These are phyloP conservation scores for Suillus subaureus DNA, from an alignment of 768 basidiomycete species.

Conservation along the genomic window DNA sequence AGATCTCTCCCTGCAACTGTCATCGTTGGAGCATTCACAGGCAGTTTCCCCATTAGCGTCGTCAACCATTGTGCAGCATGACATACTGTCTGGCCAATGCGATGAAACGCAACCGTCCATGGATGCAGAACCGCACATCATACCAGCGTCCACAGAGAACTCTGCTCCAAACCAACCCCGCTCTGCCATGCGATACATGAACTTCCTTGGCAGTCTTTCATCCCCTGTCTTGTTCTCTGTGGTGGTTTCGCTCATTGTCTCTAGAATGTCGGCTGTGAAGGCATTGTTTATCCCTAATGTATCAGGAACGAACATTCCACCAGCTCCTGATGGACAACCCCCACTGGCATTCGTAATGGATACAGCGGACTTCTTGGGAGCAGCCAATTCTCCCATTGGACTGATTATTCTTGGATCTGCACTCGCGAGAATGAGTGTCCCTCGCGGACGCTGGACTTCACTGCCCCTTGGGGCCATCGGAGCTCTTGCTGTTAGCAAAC, in stretches of 20 bases:
- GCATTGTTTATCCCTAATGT: conserved; percentile 57
- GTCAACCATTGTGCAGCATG: conserved; percentile 13
- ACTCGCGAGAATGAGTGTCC: conserved; percentile 60
- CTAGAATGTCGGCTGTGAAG: conserved; percentile 58
- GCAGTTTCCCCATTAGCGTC: neutral
- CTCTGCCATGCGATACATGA: neutral
- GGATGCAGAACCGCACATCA: neutral
- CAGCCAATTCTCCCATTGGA: conserved; percentile 63
- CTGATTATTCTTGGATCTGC: conserved; percentile 64
- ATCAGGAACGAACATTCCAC: conserved; percentile 43
- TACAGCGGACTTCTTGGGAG: conserved; percentile 59
- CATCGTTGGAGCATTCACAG: neutral
- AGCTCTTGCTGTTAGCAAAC: conserved; percentile 53
- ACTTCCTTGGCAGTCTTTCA: conserved; percentile 41
- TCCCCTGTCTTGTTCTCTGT: conserved; percentile 56
- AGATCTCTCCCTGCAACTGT: neutral
- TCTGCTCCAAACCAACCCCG: neutral
- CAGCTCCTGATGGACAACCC: conserved; percentile 67
- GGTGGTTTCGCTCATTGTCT: conserved; percentile 54
- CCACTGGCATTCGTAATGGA: conserved; percentile 65
- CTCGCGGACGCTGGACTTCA: conserved; percentile 44
- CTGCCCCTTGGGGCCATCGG: conserved; percentile 56
- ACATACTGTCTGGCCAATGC: neutral
- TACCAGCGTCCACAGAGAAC: neutral
- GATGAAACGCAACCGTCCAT: neutral